Percentiles rank a stretch among this genome's conserved stretches.
These are phyloP conservation scores for Tylopilus orsonianus DNA, from an alignment of 1,284 basidiomycete species.

Conservation along the genomic window DNA sequence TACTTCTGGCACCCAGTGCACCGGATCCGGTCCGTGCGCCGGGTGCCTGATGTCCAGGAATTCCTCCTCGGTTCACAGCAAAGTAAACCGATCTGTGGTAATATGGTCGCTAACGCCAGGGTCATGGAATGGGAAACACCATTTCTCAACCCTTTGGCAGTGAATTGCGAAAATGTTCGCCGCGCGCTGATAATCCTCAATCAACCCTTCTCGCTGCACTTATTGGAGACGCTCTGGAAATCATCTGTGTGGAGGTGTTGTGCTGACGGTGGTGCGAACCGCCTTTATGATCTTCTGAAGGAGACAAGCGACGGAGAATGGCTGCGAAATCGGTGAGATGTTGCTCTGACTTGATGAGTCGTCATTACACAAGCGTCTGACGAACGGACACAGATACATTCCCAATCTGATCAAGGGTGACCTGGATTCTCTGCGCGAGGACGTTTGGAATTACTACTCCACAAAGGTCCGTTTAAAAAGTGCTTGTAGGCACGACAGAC, in stretches of 20 bases:
- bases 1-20: too few relatives aligned
- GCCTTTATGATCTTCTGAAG: constrained; percentile 67
- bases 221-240: constrained; percentile 72
- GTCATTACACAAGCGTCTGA: neutral
- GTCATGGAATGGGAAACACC: constrained; percentile 35
- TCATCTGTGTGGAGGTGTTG: constrained; percentile 68
- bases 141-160: constrained; percentile 36
- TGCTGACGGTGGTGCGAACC: constrained; percentile 94
- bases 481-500: constrained; percentile 2
- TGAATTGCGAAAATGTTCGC: constrained; percentile 1
- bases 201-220: constrained; percentile 70
- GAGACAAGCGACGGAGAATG: constrained; percentile 18
- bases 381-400: constrained; percentile 48
- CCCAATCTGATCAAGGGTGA: constrained; percentile 94
- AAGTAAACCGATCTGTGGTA: too few relatives aligned
- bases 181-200: constrained; percentile 84
- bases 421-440: constrained; percentile 81
- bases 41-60: too few relatives aligned
- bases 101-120: constrained; percentile 8
- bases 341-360: neutral
- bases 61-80: too few relatives aligned
- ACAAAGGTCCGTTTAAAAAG: constrained; percentile 44
- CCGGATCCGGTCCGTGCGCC: too few relatives aligned
- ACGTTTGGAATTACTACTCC: constrained; percentile 73
- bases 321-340: constrained; percentile 33